Evolutionary conservation across 2,329 filamentous ascomycete species (phyloP), one percentile per base, ranked within the genome.

Genomic region (Colletotrichum sp.): DNA sequence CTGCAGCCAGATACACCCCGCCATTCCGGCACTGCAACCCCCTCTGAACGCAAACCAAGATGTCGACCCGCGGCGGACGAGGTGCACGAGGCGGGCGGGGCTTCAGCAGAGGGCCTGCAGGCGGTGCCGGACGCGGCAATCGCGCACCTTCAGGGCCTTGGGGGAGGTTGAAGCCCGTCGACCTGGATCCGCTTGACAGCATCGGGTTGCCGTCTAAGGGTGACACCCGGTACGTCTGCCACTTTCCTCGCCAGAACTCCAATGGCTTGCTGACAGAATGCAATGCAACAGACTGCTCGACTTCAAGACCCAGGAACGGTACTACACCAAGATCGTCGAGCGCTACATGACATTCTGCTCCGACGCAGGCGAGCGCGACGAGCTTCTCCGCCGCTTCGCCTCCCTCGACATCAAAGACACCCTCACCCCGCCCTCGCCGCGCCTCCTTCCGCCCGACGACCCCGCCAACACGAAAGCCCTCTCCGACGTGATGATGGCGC

Each of bases 201-300:
- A 94, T 98, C 79, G 96, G 96, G 3, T 89, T 98, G 78, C 95
- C 95, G 6, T 98, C 96, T 3, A 98, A 98, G 82, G 96, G 96
- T 69, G 96, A 99, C 84, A 94, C 90, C 64, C 93, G 94, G 96
- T 96, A 88, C 52, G 30, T 63, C 59, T 24, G 7, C 28, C 49
- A 34, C 10, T 12, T 12, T 32, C 10, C 10, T 32, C 10, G 30
- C 10, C 30, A 28, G 3, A 24, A 24, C 30, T 30, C 30, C 30
- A 5, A 30, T 10, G 30, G 30, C 30, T 30, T 30, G 30, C 30
- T 32, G 32, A 32, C 32, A 32, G 30, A 2, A 12, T 32, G 10
- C 10, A 32, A 32, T 12, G 32, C 12, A 9, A 21, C 78, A 95
- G 94, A 80, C 87, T 96, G 44, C 90, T 95, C 74, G 92, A 96